A percentile compares a stretch with the other conserved stretches of the same genome.
phyloP scores from a whole-genome alignment of 257 asterid genomes.

The Solanum medicagineum region DNA sequence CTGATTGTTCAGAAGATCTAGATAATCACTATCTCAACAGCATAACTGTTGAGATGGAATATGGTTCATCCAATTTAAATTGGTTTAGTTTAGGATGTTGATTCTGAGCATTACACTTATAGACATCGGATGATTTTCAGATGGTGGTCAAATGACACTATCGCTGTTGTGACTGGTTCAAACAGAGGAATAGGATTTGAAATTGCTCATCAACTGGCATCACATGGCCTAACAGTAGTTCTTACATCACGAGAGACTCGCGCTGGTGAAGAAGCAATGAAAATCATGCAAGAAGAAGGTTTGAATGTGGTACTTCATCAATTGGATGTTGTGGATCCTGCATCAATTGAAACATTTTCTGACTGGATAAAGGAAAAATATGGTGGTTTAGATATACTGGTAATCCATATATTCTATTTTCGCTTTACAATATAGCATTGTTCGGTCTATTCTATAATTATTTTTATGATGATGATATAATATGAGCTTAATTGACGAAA shows the following conservation, averaged over 20 bases:
- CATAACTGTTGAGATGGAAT: neutral
- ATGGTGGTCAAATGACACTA: conserved; percentile 75
- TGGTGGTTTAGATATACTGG: conserved; percentile 81
- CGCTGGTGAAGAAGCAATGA: conserved; percentile 61
- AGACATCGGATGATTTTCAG: conserved; percentile 10
- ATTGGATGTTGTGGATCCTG: conserved; percentile 54
- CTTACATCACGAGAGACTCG: conserved; percentile 58
- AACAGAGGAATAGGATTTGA: conserved; percentile 93
- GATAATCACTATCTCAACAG: neutral
- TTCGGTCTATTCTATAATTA: neutral
- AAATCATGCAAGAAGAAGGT: conserved; percentile 52
- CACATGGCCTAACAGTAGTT: conserved; percentile 61
- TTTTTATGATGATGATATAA: neutral
- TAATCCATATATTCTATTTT: conserved; percentile 7
- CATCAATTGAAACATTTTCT: conserved; percentile 45
- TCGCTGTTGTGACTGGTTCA: conserved; percentile 94
- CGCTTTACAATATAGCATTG: neutral
- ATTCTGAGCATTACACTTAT: neutral
- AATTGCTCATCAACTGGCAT: conserved; percentile 65
- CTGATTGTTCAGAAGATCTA: neutral
- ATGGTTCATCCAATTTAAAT: neutral
- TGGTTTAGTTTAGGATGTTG: neutral
- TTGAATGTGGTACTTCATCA: conserved; percentile 55
- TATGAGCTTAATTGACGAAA: neutral
- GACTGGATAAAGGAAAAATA: conserved; percentile 48